A percentile compares a stretch with the other conserved stretches of the same genome.
phyloP scores from a whole-genome alignment of 345 rosid genomes.

The Trapa bicornis region DNA sequence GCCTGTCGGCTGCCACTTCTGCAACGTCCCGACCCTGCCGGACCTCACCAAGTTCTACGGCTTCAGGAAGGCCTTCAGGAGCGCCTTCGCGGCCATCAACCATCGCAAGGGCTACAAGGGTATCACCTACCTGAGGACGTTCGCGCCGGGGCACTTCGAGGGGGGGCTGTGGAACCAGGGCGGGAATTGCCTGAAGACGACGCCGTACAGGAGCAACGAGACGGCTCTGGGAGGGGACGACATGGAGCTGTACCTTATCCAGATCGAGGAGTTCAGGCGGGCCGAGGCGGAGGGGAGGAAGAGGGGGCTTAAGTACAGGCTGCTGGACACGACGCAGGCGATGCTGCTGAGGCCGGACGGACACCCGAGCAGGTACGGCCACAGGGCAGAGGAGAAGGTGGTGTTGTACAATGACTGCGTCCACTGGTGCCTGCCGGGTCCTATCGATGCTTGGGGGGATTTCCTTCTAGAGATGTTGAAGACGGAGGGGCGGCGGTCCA shows the following conservation, averaged over 20 bases:
- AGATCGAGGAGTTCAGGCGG: constrained; percentile 49
- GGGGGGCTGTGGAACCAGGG: constrained; percentile 69
- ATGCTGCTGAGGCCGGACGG: constrained; percentile 67
- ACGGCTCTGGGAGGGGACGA: constrained; percentile 29
- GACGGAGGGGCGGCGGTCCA: constrained; percentile 34
- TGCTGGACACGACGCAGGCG: constrained; percentile 49
- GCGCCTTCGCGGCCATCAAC: constrained; percentile 50
- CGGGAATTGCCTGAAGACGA: constrained; percentile 48
- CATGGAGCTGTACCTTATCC: constrained; percentile 44
- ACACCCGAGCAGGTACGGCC: constrained; percentile 70
- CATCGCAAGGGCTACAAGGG: constrained; percentile 39
- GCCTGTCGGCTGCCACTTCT: constrained; percentile 47
- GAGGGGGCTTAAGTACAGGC: constrained; percentile 37
- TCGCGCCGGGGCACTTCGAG: constrained; percentile 71
- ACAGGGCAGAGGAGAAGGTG: constrained; percentile 49
- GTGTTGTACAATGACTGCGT: constrained; percentile 65
- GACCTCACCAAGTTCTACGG: constrained; percentile 54
- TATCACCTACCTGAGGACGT: constrained; percentile 44
- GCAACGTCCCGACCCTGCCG: constrained; percentile 30
- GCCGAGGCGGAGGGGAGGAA: constrained; percentile 45
- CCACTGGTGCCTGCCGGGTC: constrained; percentile 94
- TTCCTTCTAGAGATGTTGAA: constrained; percentile 72
- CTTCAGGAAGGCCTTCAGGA: constrained; percentile 46
- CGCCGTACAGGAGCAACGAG: constrained; percentile 42
- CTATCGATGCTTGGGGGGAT: constrained; percentile 63